Evolutionary conservation across 371 early-diverging fungal genomes (phyloP), one percentile per base, ranked within the genome.

Genomic region (Quaeritorhiza haematococci): DNA sequence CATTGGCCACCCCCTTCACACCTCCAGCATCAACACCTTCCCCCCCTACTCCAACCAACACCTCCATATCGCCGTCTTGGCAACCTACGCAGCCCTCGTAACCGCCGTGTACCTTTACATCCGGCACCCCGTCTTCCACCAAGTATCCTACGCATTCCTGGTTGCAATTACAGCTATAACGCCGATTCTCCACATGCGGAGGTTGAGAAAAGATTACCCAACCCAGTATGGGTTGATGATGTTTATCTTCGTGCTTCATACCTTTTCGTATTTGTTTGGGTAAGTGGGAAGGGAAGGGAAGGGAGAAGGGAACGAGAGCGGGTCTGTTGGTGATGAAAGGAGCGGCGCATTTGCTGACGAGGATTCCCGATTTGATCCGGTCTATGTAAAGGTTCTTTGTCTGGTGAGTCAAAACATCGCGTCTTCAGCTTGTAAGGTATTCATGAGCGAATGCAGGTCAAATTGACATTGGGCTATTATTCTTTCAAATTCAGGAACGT

Each of bases 81-180:
- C 74, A 19, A 64, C 59, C 15, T 85, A 84, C 66, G 77, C 83
- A 23, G 68, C 66, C 1, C 63, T 74, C 34, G 76, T 86, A n/a
- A 86, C 87, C 0, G 73, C 71, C 43, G 72, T 82, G 1, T 88
- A 90, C 58, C 57, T 87, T 33, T 72, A 80, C 57, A 74, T 84
- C 63, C 76, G 83, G 27, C 76, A 83, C 58, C 89, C 89, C 1
- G 78, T 87, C 1, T 84, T 88, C 60, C 88, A 88, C 70, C 87
- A 90, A 72, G 74, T 86, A 0, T 66, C 79, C 30, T 90, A 88
- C 61, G 87, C 58, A 8, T 21, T 82, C 3, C 71, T 85, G 4
- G 59, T 72, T 27, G 72, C 78, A 43, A 71, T 81, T 35, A n/a
- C n/a, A n/a, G n/a, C n/a, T n/a, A n/a, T 64, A 70, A 34, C 69